A percentile compares a stretch with the other conserved stretches of the same genome.
phyloP scores from a whole-genome alignment of 106 monocot genomes.

The Dendrobium chrysotoxum region DNA sequence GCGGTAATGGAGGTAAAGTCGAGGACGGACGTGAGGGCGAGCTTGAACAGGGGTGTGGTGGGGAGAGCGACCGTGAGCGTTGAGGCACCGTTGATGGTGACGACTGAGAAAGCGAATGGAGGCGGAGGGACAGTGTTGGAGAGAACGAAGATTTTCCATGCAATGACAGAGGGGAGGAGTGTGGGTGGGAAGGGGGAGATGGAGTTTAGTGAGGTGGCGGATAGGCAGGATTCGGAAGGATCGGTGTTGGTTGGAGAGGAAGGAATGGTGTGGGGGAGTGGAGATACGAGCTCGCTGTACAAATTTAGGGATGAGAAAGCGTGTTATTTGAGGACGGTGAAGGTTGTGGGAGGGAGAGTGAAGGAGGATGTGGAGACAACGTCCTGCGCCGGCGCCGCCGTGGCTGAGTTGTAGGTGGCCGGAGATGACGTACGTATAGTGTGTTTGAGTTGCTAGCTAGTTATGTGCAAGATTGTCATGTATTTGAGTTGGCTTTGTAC shows the following conservation, averaged over 20 bases:
- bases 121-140: slow-evolving; percentile 11
- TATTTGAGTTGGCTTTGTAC: background rate
- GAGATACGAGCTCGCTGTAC: slow-evolving; percentile 12
- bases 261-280: slow-evolving; percentile 13
- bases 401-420: background rate
- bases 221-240: slow-evolving; percentile 18
- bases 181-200: slow-evolving; percentile 3
- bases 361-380: slow-evolving; percentile 14
- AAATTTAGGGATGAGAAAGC: slow-evolving; percentile 14
- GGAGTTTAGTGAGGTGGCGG: slow-evolving; percentile 10
- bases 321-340: slow-evolving; percentile 13
- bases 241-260: slow-evolving; percentile 11
- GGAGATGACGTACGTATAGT: background rate
- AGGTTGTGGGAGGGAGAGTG: slow-evolving; percentile 13
- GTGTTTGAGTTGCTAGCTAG: background rate
- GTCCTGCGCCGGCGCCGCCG: slow-evolving; percentile 1
- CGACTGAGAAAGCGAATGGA: slow-evolving; percentile 16
- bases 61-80: slow-evolving; percentile 11
- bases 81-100: slow-evolving; percentile 24
- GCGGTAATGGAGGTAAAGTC: slow-evolving; percentile 13
- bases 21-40: slow-evolving; percentile 6
- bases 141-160: slow-evolving; percentile 32
- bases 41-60: slow-evolving; percentile 12
- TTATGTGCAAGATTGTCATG: background rate
- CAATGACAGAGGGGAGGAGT: slow-evolving; percentile 21